A percentile compares a stretch with the other conserved stretches of the same genome.
phyloP scores from a whole-genome alignment of 78 protist genomes.

The Thecamonas trahens region DNA sequence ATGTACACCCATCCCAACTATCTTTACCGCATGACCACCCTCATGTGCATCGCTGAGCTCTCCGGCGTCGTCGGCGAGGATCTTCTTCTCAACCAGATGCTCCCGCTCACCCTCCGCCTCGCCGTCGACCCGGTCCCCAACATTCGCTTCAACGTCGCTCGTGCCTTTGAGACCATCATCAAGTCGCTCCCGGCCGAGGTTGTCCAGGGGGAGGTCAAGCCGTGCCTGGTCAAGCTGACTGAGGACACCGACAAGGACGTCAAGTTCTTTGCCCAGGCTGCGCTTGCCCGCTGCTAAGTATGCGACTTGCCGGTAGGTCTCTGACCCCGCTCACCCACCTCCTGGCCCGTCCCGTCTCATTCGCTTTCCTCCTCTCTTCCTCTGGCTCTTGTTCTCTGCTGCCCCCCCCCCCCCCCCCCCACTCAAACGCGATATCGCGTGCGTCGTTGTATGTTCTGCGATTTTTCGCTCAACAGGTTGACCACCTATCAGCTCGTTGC shows the following conservation, averaged over 20 bases:
- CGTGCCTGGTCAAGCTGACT: slow-evolving; percentile 33
- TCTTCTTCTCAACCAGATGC: slow-evolving; percentile 23
- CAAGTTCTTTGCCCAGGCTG: slow-evolving; percentile 50
- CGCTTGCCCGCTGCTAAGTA: no score
- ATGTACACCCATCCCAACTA: slow-evolving; percentile 64
- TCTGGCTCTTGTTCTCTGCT: no score
- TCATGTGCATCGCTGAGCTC: slow-evolving; percentile 56
- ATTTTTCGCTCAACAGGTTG: no score
- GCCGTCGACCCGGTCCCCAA: slow-evolving; percentile 81
- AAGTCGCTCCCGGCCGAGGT: slow-evolving; percentile 4
- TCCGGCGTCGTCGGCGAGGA: slow-evolving; percentile 60
- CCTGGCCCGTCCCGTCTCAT: no score
- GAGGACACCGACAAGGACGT: slow-evolving; percentile 79
- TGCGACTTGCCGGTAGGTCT: no score
- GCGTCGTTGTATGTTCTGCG: no score
- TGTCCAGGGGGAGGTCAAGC: slow-evolving; percentile 46
- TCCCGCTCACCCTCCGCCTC: slow-evolving; percentile 56
- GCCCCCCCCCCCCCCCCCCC: no score
- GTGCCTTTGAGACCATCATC: slow-evolving; percentile 52
- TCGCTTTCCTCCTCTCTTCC: no score
- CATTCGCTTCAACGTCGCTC: slow-evolving; percentile 87
- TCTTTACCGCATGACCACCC: slow-evolving; percentile 85
- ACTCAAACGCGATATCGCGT: no score
- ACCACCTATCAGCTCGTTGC: no score
- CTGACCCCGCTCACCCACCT: no score